Conservation (phyloP, 73 alveolate genomes). For the Tetrahymena thermophila region DNA sequence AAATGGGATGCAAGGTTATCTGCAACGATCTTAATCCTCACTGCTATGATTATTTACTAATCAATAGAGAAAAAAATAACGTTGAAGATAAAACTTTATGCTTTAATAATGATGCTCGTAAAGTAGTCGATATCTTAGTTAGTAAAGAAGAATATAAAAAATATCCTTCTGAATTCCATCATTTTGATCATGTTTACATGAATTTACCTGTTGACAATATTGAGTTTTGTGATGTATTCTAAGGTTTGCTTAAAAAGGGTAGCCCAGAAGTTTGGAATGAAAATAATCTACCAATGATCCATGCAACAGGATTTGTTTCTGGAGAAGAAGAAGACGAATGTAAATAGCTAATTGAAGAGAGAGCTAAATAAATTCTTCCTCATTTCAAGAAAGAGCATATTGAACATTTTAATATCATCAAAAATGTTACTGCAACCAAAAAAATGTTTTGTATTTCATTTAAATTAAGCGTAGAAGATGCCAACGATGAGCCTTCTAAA, state of each 20-base stretch:
- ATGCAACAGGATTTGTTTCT: slow-evolving; percentile 86
- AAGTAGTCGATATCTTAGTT: slow-evolving; percentile 55
- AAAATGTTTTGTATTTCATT: slow-evolving; percentile 28
- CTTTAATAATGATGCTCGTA: slow-evolving; percentile 95
- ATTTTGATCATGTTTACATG: slow-evolving; percentile 93
- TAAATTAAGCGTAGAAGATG: background rate
- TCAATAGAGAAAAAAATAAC: slow-evolving; percentile 43
- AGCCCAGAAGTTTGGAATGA: slow-evolving; percentile 44
- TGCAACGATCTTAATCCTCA: slow-evolving; percentile 98
- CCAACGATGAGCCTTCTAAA: background rate
- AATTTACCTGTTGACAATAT: slow-evolving; percentile 96
- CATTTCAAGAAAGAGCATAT: slow-evolving; percentile 13
- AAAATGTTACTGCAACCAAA: slow-evolving; percentile 29
- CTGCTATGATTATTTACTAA: slow-evolving; percentile 66
- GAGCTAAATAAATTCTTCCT: slow-evolving; percentile 12
- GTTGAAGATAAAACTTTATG: slow-evolving; percentile 65
- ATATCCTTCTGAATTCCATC: slow-evolving; percentile 8
- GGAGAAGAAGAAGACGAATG: slow-evolving; percentile 44
- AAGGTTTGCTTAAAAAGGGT: slow-evolving; percentile 71
- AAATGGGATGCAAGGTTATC: slow-evolving; percentile 76
- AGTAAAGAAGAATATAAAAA: slow-evolving; percentile 49
- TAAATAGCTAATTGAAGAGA: background rate
- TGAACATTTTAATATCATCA: slow-evolving; percentile 5
- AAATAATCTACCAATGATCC: slow-evolving; percentile 76
- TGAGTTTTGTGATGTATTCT: slow-evolving; percentile 89